Evolutionary conservation across 2,329 filamentous ascomycete genomes (phyloP).

Genomic region (Alternaria novae-zelandiae): DNA sequence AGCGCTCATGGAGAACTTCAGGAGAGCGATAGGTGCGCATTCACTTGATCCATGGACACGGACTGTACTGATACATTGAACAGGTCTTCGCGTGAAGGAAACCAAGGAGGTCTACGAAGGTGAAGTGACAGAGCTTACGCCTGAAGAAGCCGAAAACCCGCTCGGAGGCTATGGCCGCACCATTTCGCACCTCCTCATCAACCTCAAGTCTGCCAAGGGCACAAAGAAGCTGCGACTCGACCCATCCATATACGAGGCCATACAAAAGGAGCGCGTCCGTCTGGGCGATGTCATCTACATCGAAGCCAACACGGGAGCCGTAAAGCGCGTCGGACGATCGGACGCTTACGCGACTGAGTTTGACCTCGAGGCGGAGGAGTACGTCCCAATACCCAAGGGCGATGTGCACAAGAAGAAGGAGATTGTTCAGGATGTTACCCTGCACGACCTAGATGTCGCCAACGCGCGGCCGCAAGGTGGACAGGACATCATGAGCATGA

Average conservation of each 20-base stretch:
- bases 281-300: slow-evolving; percentile 99
- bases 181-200: slow-evolving; percentile 93
- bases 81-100: slow-evolving; percentile 87
- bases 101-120: slow-evolving; percentile 99
- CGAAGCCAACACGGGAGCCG: slow-evolving; percentile 97
- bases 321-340: slow-evolving; percentile 93
- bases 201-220: slow-evolving; percentile 91
- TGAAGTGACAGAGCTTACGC: slow-evolving; percentile 95
- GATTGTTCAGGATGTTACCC: slow-evolving; percentile 96
- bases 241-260: slow-evolving; percentile 98
- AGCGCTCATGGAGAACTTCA: slow-evolving; percentile 98
- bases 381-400: slow-evolving; percentile 97
- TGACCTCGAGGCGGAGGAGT: slow-evolving; percentile 97
- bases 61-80: slow-evolving; percentile 6
- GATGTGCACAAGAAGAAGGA: slow-evolving; percentile 99
- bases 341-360: slow-evolving; percentile 99
- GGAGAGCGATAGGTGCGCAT: slow-evolving; percentile 81
- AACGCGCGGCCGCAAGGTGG: slow-evolving; percentile 95
- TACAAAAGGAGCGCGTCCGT: slow-evolving; percentile 96
- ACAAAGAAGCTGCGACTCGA: slow-evolving; percentile 98
- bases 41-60: neutral
- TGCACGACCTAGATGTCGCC: slow-evolving; percentile 95
- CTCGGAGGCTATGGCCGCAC: slow-evolving; percentile 96
- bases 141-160: slow-evolving; percentile 97
- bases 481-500: slow-evolving; percentile 99